Conservation (phyloP, 768 basidiomycete genomes). For the Kwoniella sp. region DNA sequence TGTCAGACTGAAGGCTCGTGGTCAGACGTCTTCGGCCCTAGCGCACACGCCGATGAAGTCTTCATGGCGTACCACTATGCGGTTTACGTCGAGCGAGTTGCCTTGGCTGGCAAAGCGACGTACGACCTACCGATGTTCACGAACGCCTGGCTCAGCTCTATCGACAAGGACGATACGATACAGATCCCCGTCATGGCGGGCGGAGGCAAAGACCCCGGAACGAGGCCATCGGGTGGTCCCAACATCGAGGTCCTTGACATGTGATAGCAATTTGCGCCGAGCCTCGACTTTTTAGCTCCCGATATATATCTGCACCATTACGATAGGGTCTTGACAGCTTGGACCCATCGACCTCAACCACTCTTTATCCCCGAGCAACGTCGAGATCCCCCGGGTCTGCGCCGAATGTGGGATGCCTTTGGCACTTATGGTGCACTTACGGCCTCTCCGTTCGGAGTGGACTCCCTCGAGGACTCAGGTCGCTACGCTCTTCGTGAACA, state of each 20-base stretch:
- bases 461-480: constrained; percentile 4
- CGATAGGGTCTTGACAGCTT: constrained; percentile 9
- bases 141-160: constrained; percentile 24
- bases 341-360: constrained; percentile 15
- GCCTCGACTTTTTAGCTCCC: constrained; percentile 18
- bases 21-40: constrained; percentile 7
- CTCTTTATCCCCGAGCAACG: constrained; percentile 29
- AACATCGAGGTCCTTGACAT: constrained; percentile 21
- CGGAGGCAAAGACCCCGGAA: constrained; percentile 15
- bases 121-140: constrained; percentile 22
- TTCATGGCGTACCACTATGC: constrained; percentile 33
- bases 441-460: no score
- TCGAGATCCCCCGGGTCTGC: constrained; percentile 19
- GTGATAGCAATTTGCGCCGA: constrained; percentile 19
- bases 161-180: no score
- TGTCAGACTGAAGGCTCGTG: background rate
- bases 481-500: constrained; percentile 13
- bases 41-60: constrained; percentile 19
- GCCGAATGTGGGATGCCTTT: constrained; percentile 28
- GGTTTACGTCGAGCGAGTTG: constrained; percentile 12
- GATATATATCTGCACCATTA: constrained; percentile 28
- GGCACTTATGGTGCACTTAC: constrained; percentile 12
- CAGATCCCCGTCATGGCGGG: background rate
- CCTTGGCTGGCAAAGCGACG: constrained; percentile 8
- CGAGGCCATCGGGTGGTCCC: constrained; percentile 26